Evolutionary conservation across 805 yeast genomes (phyloP), one percentile per base, ranked within the genome.

Genomic region (Starmera quercuum): DNA sequence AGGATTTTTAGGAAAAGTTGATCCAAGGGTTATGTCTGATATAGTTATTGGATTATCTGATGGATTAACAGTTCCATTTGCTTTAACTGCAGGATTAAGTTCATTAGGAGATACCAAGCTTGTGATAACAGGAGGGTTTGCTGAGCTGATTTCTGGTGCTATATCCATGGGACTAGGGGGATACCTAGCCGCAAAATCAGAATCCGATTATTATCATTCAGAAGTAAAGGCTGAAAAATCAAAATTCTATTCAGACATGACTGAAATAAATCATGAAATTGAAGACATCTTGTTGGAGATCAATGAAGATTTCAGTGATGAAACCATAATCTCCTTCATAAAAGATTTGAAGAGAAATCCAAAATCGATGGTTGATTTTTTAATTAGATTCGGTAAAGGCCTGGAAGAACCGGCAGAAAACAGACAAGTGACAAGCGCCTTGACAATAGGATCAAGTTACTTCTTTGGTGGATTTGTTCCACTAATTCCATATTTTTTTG

Each of bases 121-220:
- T 42, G 98, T 90, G 33, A 87, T 90, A 40, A 87, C 97, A 19
- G 98, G 97, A 68, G 98, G 97, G 17, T 75, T 90, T 72, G 97
- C 97, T 8, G 98, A 90, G 64, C 74, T 90, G 46, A 94, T 90
- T 4, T 83, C 95, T 6, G 98, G 98, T 31, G 95, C 97, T 29
- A 88, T 90, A 34, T 83, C 95, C 20, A 90, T 90, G 98, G 97
- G 98, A 7, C 73, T 90, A 35, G 98, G 98, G 38, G 98, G 98
- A 20, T 90, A 75, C 58, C 67, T 90, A 36, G 98, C 97, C 20
- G 98, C 98, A 28, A 82, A 81, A 56, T 77, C 88, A 11, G 98
- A 90, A 62, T 62, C 69, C 17, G 90, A 83, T 53, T 83, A 76
- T 56, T 83, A 81, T 56, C 65, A 68, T 33, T 70, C 80, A 15